phyloP scores from a whole-genome alignment of 1,139 yeast species.

The Williopsis jadinii region DNA sequence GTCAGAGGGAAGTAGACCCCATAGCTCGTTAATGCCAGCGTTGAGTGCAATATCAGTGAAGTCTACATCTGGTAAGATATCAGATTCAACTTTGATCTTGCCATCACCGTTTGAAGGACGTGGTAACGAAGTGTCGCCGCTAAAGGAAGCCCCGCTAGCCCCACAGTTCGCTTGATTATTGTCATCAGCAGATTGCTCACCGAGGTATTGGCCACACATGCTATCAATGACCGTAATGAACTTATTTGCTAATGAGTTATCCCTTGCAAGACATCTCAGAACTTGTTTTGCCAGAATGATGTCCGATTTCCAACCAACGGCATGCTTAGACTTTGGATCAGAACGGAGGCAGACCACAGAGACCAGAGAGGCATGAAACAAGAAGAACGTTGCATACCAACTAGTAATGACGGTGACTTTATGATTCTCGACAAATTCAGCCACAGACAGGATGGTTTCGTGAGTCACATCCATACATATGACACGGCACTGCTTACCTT shows the following conservation, averaged over 20 bases:
- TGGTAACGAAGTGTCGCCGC: too few relatives aligned
- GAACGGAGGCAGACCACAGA: conserved; percentile 49
- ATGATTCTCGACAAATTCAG: conserved; percentile 36
- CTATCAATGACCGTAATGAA: conserved; percentile 44
- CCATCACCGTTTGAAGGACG: too few relatives aligned
- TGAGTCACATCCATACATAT: conserved; percentile 48
- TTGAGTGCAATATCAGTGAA: conserved; percentile 18
- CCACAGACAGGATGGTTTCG: conserved; percentile 43
- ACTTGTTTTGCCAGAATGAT: conserved; percentile 39
- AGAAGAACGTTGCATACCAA: conserved; percentile 59
- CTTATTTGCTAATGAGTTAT: conserved; percentile 42
- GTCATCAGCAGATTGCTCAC: conserved; percentile 10
- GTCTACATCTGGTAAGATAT: conserved; percentile 18
- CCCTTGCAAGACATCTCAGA: conserved; percentile 32
- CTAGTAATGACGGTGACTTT: conserved; percentile 40
- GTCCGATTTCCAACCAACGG: conserved; percentile 40
- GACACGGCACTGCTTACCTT: conserved; percentile 42
- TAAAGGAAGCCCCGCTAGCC: too few relatives aligned
- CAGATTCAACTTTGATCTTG: neutral
- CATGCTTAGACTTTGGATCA: conserved; percentile 38
- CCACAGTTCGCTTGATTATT: neutral
- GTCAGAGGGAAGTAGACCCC: conserved; percentile 19
- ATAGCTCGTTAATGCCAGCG: conserved; percentile 17
- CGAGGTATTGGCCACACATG: conserved; percentile 26
- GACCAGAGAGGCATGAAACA: conserved; percentile 53